Evolutionary conservation across 257 asterid species (phyloP), one percentile per base, ranked within the genome.

Genomic region (Solanum virginianum): DNA sequence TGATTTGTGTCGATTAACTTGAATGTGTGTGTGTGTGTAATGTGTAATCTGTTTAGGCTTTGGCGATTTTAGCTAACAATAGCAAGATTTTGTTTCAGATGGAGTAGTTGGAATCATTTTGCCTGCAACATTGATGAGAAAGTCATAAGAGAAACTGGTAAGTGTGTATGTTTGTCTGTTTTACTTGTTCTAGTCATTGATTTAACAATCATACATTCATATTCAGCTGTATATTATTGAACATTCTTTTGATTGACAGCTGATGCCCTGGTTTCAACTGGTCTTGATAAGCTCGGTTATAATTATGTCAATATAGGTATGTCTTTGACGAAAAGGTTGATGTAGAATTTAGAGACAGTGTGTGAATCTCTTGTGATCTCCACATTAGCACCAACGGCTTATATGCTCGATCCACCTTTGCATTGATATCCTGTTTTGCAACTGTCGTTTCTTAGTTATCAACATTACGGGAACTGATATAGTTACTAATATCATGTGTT

Each of bases 101-200:
- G 99, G 99, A 96, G 92, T 87, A 96, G 98, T 86, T 96, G 99
- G 99, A 96, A 96, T 80, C 97, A 94, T 86, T 94, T 96, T 85
- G 81, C 49, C 49, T 96, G 99, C 86, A 68, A 85, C 8, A 86
- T 96, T 82, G 94, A 94, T 87, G 99, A 96, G 86, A 89, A 88
- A 22, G 84, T 94, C 83, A 91, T 96, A 54, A 91, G 72, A 91
- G 91, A 95, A 91, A 93, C 98, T 53, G 99, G 98, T 94, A 75
- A 36, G 41, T 41, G 54, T 57, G 7, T 60, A 5, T 63, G 13
- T 24, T 49, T 32, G 51, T 49, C 11, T 32, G 10, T 56, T 70
- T 41, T 41, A 54, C 15, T 26, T 32, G 22, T 45, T 77, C 22
- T 18, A 63, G 47, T 8, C 15, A 41, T 43, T 29, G 72, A 14